Conservation (phyloP, 345 rosid genomes). For the Cardamine occulta region DNA sequence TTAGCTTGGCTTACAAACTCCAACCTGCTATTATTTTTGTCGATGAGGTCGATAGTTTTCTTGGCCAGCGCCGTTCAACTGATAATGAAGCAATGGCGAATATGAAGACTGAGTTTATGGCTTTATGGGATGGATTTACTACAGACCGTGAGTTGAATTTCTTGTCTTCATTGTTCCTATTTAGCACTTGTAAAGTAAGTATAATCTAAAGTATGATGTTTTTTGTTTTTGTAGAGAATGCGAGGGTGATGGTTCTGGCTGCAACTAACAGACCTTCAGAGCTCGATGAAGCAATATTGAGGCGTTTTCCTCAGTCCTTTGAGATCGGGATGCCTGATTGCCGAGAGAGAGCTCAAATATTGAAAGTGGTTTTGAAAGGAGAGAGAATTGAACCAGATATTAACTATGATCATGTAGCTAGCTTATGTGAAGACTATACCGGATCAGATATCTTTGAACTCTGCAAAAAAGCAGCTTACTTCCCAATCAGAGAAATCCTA, state of each 20-base stretch:
- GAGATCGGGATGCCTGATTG: constrained; percentile 89
- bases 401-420: constrained; percentile 65
- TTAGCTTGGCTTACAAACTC: constrained; percentile 90
- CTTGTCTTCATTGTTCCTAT: neutral
- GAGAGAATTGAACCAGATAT: constrained; percentile 66
- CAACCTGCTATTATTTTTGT: constrained; percentile 96
- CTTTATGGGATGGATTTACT: constrained; percentile 98
- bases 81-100: constrained; percentile 90
- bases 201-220: constrained; percentile 4
- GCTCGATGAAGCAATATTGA: constrained; percentile 88
- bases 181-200: neutral
- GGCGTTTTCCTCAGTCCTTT: constrained; percentile 87
- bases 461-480: constrained; percentile 95
- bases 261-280: constrained; percentile 95
- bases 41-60: constrained; percentile 92
- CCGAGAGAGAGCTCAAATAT: constrained; percentile 70
- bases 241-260: constrained; percentile 91
- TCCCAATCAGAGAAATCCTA: constrained; percentile 78
- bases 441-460: constrained; percentile 97
- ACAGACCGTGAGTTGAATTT: constrained; percentile 79
- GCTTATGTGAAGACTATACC: constrained; percentile 72
- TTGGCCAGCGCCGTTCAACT: constrained; percentile 86
- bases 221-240: constrained; percentile 54
- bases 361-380: constrained; percentile 78
- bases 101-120: constrained; percentile 99